Conservation (phyloP, 352 stramenopile species). For the Globisporangium viniferum region DNA sequence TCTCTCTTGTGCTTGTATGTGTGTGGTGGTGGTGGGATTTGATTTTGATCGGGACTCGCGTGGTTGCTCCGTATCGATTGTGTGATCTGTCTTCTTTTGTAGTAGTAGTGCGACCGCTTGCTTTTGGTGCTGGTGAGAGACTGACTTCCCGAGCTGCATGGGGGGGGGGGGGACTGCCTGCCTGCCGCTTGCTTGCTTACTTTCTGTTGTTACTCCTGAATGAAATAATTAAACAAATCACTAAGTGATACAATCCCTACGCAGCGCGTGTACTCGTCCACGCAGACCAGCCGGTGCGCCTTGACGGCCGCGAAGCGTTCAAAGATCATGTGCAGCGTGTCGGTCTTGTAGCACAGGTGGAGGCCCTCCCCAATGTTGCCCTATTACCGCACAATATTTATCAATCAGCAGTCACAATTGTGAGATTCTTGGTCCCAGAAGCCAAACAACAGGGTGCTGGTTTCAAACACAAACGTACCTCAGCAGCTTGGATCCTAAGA, state of each 20-base stretch:
- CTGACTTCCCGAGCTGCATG: background rate
- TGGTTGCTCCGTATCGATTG: background rate
- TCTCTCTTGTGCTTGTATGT: constrained; percentile 5
- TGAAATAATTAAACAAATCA: constrained; percentile 91
- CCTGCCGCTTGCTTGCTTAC: background rate
- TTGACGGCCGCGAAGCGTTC: constrained; percentile 85
- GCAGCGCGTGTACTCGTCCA: constrained; percentile 81
- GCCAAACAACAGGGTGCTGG: background rate
- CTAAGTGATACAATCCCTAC: constrained; percentile 84
- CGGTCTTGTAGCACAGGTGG: constrained; percentile 85
- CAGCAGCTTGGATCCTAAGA: constrained; percentile 79
- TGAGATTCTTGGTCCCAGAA: background rate
- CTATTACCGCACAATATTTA: constrained; percentile 20
- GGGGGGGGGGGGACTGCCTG: background rate
- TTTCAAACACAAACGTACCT: constrained; percentile 34
- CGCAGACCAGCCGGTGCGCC: constrained; percentile 82
- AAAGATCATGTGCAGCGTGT: constrained; percentile 90
- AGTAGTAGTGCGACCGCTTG: background rate
- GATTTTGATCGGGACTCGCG: background rate
- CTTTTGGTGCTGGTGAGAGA: background rate
- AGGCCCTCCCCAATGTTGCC: constrained; percentile 78
- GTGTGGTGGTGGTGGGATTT: background rate
- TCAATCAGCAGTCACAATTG: background rate
- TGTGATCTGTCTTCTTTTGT: background rate
- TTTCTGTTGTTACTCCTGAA: constrained; percentile 48